Evolutionary conservation across 1,284 basidiomycete species (phyloP).

Genomic region (Microbotryum lychnidis-dioicae): DNA sequence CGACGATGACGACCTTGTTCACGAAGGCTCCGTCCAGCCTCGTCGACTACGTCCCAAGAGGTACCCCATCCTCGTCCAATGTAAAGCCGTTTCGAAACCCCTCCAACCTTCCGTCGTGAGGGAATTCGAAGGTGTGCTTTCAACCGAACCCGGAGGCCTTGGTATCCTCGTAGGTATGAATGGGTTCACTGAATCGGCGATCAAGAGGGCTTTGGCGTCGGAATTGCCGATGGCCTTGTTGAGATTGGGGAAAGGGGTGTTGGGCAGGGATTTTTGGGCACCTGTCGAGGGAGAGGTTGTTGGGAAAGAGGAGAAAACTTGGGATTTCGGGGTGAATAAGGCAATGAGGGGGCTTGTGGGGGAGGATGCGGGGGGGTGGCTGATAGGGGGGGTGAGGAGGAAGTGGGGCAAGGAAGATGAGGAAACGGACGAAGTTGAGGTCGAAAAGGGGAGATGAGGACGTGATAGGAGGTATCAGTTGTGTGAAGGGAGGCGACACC

Average conservation of each 20-base stretch:
- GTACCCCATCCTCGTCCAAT: conserved; percentile 18
- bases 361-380: conserved; percentile 34
- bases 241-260: conserved; percentile 1
- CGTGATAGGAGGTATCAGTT: too few species aligned
- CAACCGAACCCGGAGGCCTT: neutral
- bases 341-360: neutral
- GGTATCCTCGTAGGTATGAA: conserved; percentile 13
- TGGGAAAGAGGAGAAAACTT: neutral
- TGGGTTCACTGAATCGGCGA: conserved; percentile 13
- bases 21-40: too few species aligned
- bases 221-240: conserved; percentile 9
- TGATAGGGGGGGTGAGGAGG: too few species aligned
- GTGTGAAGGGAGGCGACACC: too few species aligned
- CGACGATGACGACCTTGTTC: too few species aligned
- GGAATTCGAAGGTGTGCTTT: conserved; percentile 25
- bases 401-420: conserved; percentile 35
- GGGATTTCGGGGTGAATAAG: neutral
- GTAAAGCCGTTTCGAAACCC: conserved; percentile 16
- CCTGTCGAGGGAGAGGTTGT: too few species aligned
- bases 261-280: neutral
- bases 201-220: conserved; percentile 3
- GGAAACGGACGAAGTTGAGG: conserved; percentile 36
- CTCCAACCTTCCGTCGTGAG: conserved; percentile 19
- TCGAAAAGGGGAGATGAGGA: too few species aligned
- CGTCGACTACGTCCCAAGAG: neutral